Base-by-base conservation (phyloP, 208 protist genomes). In the Leptomonas pyrrhocoris region DNA sequence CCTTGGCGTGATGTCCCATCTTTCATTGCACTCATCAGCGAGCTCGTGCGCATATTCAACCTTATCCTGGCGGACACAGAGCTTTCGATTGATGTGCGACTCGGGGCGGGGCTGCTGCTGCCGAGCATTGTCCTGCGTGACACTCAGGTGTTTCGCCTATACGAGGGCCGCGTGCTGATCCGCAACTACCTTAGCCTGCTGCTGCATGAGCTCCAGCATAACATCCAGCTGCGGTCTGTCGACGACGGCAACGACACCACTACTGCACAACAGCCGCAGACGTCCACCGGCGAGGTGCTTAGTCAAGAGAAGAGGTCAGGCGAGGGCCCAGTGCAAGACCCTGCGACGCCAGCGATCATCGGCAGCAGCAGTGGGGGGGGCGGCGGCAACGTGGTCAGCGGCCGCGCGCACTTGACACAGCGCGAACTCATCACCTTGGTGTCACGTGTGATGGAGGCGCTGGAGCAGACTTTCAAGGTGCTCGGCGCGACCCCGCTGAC, bases 401-500 rank as follows among this genome's bases (percentile, higher is more conserved):
- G 62, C n/a, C 70, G 70, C 9, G 36, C 62, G 0, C 70, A 76
- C 62, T 46, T 76, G 31, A 76, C 70, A 28, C 70, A 76, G 62
- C 51, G 48, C 19, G 76, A 85, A 56, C 74, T 88, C 34, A 54
- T 77, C 38, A 56, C 55, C 48, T 64, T 90, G 12, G 80, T 73
- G 3, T 63, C 79, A 1, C 61, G 70, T 15, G 75, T 83, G 3
- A 59, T 88, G 21, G 42, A 66, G 3, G 58, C 81, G 19, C 54
- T 94, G n/a, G 85, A 85, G 79, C 77, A 77, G 49, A 75, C 79
- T 18, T 94, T 89, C 71, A 69, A 83, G 36, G 66, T 80, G 4
- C 54, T 94, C 30, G 71, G 78, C 5, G 68, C 81, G 15, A 31
- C 71, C 0, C 86, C 89, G 1, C 63, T 89, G 31, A 84, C 82